phyloP scores from a whole-genome alignment of 2,329 filamentous ascomycete species.

The Microdochium paspali region DNA sequence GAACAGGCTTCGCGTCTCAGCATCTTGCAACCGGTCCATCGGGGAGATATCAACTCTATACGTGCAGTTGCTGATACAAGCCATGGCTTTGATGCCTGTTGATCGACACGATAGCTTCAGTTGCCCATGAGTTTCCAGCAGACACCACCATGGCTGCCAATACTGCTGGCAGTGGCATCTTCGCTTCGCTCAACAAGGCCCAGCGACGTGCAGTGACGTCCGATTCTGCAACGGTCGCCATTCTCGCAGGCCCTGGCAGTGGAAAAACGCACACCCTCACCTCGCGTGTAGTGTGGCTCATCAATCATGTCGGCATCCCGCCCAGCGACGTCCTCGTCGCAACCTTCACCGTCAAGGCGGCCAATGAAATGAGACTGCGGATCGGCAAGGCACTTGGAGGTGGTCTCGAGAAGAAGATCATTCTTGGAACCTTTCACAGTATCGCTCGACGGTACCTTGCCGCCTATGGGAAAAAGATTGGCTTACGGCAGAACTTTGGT shows the following conservation, averaged over 20 bases:
- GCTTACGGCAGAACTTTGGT: slow-evolving; percentile 72
- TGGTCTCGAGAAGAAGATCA: slow-evolving; percentile 63
- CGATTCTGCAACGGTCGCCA: slow-evolving; percentile 46
- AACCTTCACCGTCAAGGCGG: slow-evolving; percentile 94
- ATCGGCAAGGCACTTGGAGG: slow-evolving; percentile 75
- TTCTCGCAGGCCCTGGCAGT: slow-evolving; percentile 58
- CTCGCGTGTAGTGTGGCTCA: slow-evolving; percentile 81
- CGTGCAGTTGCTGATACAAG: not conserved
- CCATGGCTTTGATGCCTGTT: not conserved
- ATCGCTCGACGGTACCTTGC: slow-evolving; percentile 79
- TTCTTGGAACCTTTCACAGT: slow-evolving; percentile 92
- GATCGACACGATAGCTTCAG: not conserved
- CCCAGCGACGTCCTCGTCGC: slow-evolving; percentile 90
- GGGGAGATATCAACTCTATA: not conserved
- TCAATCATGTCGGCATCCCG: slow-evolving; percentile 59
- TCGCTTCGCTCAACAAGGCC: slow-evolving; percentile 42
- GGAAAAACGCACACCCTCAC: slow-evolving; percentile 96
- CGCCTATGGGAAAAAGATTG: slow-evolving; percentile 76
- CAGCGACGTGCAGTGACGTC: slow-evolving; percentile 48
- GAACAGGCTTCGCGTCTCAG: not conserved
- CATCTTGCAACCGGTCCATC: not conserved
- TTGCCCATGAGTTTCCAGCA: not conserved
- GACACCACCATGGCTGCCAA: not conserved
- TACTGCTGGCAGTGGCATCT: slow-evolving; percentile 18
- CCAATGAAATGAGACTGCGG: slow-evolving; percentile 84